Percentiles rank a stretch among this genome's conserved stretches.
These are phyloP conservation scores for Aureobasidium sp. DNA, from an alignment of 2,329 filamentous ascomycete species.

Conservation along the genomic window DNA sequence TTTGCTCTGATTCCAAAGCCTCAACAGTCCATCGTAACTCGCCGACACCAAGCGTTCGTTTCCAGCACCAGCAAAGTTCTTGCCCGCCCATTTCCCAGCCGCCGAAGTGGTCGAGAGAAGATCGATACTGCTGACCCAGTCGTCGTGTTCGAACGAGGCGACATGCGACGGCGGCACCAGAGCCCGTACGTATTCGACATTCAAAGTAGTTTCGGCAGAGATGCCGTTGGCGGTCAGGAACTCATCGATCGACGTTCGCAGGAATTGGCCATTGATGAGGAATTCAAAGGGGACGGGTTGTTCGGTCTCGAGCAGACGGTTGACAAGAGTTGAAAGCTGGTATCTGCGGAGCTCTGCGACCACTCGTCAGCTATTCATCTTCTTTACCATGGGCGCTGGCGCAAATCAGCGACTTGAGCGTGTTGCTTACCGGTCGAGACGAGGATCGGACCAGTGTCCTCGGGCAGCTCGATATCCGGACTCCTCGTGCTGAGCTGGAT, in stretches of 20 bases:
- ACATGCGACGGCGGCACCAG: conserved; percentile 83
- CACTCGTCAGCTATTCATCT: neutral
- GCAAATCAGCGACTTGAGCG: neutral
- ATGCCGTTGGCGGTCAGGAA: conserved; percentile 82
- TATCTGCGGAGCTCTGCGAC: conserved; percentile 47
- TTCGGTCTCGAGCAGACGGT: conserved; percentile 51
- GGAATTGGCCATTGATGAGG: conserved; percentile 86
- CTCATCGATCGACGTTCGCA: conserved; percentile 82
- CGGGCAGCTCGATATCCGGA: conserved; percentile 47
- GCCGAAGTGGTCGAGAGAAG: conserved; percentile 63
- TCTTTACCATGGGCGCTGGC: neutral
- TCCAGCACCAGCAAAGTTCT: conserved; percentile 42
- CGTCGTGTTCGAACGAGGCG: conserved; percentile 91
- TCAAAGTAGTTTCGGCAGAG: conserved; percentile 78
- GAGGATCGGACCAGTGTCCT: conserved; percentile 49
- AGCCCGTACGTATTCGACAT: conserved; percentile 88
- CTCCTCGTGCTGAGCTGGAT: conserved; percentile 49
- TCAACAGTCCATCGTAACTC: conserved; percentile 81
- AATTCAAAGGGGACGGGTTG: conserved; percentile 83
- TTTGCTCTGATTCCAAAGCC: conserved; percentile 87
- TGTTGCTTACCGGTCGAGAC: conserved; percentile 47
- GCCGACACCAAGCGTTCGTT: conserved; percentile 78
- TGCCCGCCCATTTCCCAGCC: conserved; percentile 51
- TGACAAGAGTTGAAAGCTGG: conserved; percentile 57
- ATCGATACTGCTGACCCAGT: conserved; percentile 89